Evolutionary conservation across 2,329 filamentous ascomycete genomes (phyloP).

Genomic region (Ophiocordyceps australis): DNA sequence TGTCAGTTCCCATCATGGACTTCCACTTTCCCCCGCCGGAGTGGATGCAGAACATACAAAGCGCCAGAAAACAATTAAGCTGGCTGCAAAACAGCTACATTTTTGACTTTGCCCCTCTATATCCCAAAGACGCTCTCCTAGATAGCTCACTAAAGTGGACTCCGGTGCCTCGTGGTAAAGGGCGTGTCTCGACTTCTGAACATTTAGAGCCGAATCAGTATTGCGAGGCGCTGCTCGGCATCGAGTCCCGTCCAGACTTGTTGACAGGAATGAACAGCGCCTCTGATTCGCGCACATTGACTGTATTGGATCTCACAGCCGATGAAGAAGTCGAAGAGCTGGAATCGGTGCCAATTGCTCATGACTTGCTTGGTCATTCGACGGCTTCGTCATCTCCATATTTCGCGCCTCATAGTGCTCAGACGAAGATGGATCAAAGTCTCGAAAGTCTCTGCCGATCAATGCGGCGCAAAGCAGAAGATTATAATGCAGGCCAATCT

Average conservation of each 20-base stretch:
- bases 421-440: too few species aligned
- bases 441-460: not conserved
- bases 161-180: constrained; percentile 4
- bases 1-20: constrained; percentile 10
- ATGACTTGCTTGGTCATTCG: not conserved
- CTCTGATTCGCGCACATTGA: not conserved
- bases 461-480: not conserved
- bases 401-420: too few species aligned
- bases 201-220: too few species aligned
- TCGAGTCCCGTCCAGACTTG: too few species aligned
- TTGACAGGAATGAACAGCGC: too few species aligned
- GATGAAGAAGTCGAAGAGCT: constrained; percentile 8
- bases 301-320: constrained; percentile 3
- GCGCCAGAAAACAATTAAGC: constrained; percentile 7
- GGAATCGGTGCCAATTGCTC: not conserved
- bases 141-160: constrained; percentile 9
- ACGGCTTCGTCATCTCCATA: not conserved
- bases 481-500: constrained; percentile 2
- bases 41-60: constrained; percentile 6
- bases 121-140: constrained; percentile 2
- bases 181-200: too few species aligned
- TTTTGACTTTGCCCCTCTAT: too few species aligned
- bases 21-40: constrained; percentile 7
- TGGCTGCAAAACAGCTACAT: constrained; percentile 7
- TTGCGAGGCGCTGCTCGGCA: too few species aligned